phyloP scores from a whole-genome alignment of 805 yeast genomes.

The Torulaspora indica region DNA sequence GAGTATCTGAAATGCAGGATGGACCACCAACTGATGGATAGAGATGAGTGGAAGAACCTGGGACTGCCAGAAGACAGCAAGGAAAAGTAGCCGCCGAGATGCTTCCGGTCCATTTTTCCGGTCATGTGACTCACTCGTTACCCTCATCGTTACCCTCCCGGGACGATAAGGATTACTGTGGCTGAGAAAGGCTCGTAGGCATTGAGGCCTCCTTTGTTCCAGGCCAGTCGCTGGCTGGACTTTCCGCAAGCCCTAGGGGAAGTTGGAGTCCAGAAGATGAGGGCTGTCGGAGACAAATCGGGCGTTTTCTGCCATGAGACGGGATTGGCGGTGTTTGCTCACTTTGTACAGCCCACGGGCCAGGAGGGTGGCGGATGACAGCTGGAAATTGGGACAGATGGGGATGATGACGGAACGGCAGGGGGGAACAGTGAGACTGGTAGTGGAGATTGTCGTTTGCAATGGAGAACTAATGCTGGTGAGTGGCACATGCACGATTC shows the following conservation, averaged over 20 bases:
- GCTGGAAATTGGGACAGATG: not conserved
- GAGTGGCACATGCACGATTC: not conserved
- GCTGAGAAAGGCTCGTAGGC: conserved; percentile 1
- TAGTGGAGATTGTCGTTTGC: conserved; percentile 1
- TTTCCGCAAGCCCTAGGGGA: not conserved
- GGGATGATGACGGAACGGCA: not conserved
- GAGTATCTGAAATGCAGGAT: conserved; percentile 79
- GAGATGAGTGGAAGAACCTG: conserved; percentile 54
- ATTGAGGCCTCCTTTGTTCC: not conserved
- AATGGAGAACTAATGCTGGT: not conserved
- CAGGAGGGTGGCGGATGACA: conserved; percentile 5
- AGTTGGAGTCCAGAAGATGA: not conserved
- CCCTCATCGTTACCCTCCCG: no score
- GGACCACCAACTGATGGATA: conserved; percentile 66
- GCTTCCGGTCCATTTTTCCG: conserved; percentile 3
- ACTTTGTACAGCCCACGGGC: conserved; percentile 3
- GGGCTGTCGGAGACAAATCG: not conserved
- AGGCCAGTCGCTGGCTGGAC: not conserved
- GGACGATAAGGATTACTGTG: not conserved
- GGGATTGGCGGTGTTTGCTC: not conserved
- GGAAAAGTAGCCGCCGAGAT: conserved; percentile 4
- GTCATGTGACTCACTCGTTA: no score
- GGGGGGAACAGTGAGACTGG: conserved; percentile 1
- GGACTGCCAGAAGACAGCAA: conserved; percentile 51
- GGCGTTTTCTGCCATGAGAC: not conserved